Evolutionary conservation across 345 rosid genomes (phyloP).

Genomic region (Bruguiera gymnorhiza): DNA sequence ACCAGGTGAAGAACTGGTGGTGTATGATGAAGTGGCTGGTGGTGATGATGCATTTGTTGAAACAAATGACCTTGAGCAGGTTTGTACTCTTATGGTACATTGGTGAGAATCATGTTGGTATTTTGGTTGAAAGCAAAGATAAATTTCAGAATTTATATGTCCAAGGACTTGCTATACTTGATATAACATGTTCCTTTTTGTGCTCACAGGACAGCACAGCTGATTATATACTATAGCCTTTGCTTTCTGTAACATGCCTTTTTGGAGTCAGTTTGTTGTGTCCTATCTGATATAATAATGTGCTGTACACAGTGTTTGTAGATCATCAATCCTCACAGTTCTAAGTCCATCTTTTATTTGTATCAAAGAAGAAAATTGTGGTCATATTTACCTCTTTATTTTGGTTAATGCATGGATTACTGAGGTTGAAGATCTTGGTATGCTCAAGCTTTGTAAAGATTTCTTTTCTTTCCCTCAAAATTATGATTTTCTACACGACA

Average conservation of each 20-base stretch:
- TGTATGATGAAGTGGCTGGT: constrained; percentile 34
- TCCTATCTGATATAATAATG: neutral
- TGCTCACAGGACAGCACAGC: too few relatives aligned
- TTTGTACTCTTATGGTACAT: constrained; percentile 18
- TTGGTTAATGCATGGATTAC: neutral
- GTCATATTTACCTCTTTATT: neutral
- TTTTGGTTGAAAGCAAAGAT: too few relatives aligned
- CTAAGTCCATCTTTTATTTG: neutral
- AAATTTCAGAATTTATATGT: too few relatives aligned
- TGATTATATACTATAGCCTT: too few relatives aligned
- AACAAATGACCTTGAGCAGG: constrained; percentile 59
- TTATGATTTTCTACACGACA: too few relatives aligned
- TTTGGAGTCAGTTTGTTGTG: neutral
- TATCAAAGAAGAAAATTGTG: neutral
- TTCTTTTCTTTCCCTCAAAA: too few relatives aligned
- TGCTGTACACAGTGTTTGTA: neutral
- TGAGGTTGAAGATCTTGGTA: neutral
- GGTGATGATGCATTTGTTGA: constrained; percentile 49
- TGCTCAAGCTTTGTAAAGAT: neutral
- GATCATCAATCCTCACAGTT: too few relatives aligned
- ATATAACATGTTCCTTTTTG: too few relatives aligned
- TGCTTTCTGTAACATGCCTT: too few relatives aligned
- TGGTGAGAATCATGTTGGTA: neutral
- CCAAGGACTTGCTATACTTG: too few relatives aligned
- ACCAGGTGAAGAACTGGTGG: constrained; percentile 43